phyloP scores from a whole-genome alignment of 2,329 filamentous ascomycete species.

The Aspergillus pseudoviridinutans region DNA sequence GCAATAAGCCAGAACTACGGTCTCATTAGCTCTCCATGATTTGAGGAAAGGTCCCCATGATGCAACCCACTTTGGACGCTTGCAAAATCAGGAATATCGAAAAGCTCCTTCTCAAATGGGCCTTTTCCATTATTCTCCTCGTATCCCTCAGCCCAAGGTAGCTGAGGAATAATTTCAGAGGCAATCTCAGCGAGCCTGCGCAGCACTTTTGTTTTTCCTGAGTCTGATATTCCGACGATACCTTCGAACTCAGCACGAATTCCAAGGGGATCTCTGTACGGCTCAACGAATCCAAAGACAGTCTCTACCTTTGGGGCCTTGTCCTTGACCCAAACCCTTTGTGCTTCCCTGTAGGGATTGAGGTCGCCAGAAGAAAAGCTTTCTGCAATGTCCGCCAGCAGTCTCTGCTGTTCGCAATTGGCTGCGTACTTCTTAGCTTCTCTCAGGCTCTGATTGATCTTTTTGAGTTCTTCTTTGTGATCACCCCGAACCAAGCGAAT shows the following conservation, averaged over 20 bases:
- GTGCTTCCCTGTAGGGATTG: slow-evolving; percentile 48
- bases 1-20: slow-evolving; percentile 42
- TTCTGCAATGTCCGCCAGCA: slow-evolving; percentile 3
- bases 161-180: slow-evolving; percentile 7
- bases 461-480: slow-evolving; percentile 9
- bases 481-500: slow-evolving; percentile 8
- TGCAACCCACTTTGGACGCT: slow-evolving; percentile 11
- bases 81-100: slow-evolving; percentile 18
- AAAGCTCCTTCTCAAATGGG: slow-evolving; percentile 18
- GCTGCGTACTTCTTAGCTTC: slow-evolving; percentile 2
- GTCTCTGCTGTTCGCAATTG: neutral
- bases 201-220: slow-evolving; percentile 18
- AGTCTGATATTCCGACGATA: slow-evolving; percentile 33
- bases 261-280: slow-evolving; percentile 53
- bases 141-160: slow-evolving; percentile 24
- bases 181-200: slow-evolving; percentile 7
- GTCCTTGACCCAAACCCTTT: slow-evolving; percentile 52
- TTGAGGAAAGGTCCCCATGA: neutral
- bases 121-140: slow-evolving; percentile 37
- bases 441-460: neutral
- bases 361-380: slow-evolving; percentile 48
- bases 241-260: slow-evolving; percentile 54
- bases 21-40: neutral
- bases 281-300: slow-evolving; percentile 54
- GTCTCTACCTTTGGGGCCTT: slow-evolving; percentile 50